Evolutionary conservation across 2,329 filamentous ascomycete species (phyloP), one percentile per base, ranked within the genome.

Genomic region (Ceratocystis diversiconidia): DNA sequence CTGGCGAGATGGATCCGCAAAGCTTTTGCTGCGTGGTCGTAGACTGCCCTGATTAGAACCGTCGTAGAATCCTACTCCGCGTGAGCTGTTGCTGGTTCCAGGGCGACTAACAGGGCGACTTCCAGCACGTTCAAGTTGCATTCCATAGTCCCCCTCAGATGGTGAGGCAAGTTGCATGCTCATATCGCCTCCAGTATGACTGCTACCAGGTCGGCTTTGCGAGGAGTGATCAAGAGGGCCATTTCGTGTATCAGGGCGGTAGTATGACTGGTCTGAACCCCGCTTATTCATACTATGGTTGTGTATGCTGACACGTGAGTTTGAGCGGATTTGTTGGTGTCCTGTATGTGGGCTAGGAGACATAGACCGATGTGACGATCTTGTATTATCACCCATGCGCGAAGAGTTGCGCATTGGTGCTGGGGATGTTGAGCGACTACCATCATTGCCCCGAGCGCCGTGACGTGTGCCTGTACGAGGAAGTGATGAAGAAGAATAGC

Each of bases 1-100:
- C 71, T 92, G 88, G 70, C 89, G 81, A n/a, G 85, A 85, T 30
- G 84, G 81, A 71, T 94, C 88, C n/a, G 88, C 90, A 67, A 94
- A 81, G 71, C 91, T 96, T 79, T 92, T 90, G 75, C 91, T 96
- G 69, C 86, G 78, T 69, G 82, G 79, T 68, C 82, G 76, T 69
- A 73, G 77, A 22, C 77, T 63, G 1, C 74, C 71, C 8, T 73
- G 72, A 4, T 79, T 77, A 7, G 74, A 74, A 4, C 79, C 80
- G 44, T 83, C 81, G 70, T 85, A 82, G 62, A 82, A 74, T n/a
- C 79, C 80, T 79, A 83, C 82, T 8, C 80, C 78, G 12, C 78
- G 75, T 57, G 76, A 79, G 69, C 70, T 74, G 67, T 73, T 73
- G 70, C 76, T 78, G 2, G 78, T 79, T 3, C 76, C 77, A 1